These are phyloP conservation scores for Allomyces javanicus DNA, from an alignment of 192 early-diverging fungal genomes.

Conservation along the genomic window DNA sequence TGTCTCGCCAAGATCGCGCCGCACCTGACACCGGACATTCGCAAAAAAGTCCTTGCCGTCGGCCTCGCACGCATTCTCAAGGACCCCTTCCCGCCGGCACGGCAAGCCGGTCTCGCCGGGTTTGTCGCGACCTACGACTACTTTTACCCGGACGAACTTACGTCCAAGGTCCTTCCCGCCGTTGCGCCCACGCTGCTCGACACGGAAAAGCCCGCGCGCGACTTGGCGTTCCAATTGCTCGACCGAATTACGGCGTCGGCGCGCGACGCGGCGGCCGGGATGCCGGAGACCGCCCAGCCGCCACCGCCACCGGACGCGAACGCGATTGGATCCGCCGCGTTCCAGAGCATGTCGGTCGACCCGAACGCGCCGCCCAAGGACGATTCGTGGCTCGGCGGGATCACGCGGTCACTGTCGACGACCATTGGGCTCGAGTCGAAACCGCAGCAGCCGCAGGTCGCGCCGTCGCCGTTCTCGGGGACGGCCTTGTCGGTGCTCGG, in stretches of 20 bases:
- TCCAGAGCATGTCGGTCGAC: too few relatives aligned
- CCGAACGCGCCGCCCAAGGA: too few relatives aligned
- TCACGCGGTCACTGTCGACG: too few relatives aligned
- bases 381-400: too few relatives aligned
- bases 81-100: conserved; percentile 17
- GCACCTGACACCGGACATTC: conserved; percentile 47
- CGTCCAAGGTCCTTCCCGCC: conserved; percentile 52
- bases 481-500: too few relatives aligned
- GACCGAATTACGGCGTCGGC: not conserved
- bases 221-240: not conserved
- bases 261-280: not conserved
- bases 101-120: conserved; percentile 68
- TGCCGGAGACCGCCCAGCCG: not conserved
- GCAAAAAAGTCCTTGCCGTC: conserved; percentile 4
- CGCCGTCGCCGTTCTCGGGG: too few relatives aligned
- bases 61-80: not conserved
- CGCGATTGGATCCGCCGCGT: too few relatives aligned
- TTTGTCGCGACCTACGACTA: conserved; percentile 44
- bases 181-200: conserved; percentile 48
- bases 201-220: conserved; percentile 33
- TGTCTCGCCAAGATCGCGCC: conserved; percentile 83
- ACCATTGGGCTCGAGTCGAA: too few relatives aligned
- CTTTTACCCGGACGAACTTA: conserved; percentile 48
- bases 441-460: too few relatives aligned
- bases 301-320: too few relatives aligned